phyloP scores from a whole-genome alignment of 2,329 filamentous ascomycete genomes.

The Neospermospora avenae region DNA sequence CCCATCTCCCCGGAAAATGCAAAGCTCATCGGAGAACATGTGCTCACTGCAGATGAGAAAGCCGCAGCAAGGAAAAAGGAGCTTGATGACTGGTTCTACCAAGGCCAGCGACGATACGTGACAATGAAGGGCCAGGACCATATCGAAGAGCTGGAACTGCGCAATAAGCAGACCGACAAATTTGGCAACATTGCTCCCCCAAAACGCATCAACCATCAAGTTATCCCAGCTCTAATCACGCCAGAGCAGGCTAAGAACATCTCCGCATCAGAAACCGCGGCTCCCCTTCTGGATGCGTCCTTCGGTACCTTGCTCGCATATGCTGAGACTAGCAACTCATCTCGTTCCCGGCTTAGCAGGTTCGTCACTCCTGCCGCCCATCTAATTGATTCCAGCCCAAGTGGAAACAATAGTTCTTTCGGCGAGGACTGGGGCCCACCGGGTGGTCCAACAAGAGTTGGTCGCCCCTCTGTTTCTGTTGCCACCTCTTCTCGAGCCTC shows the following conservation, averaged over 20 bases:
- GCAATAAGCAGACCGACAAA: background rate
- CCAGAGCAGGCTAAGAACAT: constrained; percentile 27
- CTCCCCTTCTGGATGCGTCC: constrained; percentile 27
- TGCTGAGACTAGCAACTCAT: constrained; percentile 19
- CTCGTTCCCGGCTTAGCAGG: constrained; percentile 21
- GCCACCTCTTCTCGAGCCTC: background rate
- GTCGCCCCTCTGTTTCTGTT: background rate
- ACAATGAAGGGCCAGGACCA: constrained; percentile 28
- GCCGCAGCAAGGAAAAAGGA: constrained; percentile 11
- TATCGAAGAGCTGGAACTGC: constrained; percentile 3
- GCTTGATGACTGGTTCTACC: constrained; percentile 31
- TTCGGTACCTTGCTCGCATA: constrained; percentile 31
- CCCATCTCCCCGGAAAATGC: constrained; percentile 18
- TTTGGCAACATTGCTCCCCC: constrained; percentile 24
- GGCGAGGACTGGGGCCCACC: constrained; percentile 32
- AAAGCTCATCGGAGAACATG: constrained; percentile 14
- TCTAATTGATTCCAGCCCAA: constrained; percentile 27
- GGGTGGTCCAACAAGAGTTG: background rate
- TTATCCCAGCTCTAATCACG: constrained; percentile 18
- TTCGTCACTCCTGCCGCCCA: constrained; percentile 24
- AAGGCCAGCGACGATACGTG: constrained; percentile 28
- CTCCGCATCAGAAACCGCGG: constrained; percentile 20
- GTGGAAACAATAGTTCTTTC: constrained; percentile 31
- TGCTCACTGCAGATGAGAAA: constrained; percentile 11
- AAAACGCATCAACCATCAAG: constrained; percentile 11